These are phyloP conservation scores for Candida ipomoeae DNA, from an alignment of 805 yeast genomes.

Conservation along the genomic window DNA sequence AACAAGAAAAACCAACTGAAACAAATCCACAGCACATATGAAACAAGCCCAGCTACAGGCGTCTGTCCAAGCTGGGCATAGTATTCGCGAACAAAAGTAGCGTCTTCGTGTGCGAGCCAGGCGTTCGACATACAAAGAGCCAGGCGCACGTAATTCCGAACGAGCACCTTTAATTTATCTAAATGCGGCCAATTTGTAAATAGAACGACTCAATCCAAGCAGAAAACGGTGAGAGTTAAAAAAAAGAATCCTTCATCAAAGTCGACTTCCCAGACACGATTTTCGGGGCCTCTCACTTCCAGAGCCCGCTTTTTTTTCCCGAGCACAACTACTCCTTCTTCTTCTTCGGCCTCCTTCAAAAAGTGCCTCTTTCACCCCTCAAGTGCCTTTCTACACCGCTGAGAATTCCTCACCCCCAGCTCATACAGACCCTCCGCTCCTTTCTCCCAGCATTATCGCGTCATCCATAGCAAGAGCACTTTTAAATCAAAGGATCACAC, in stretches of 20 bases:
- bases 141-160: slow-evolving; percentile 1
- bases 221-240: slow-evolving; percentile 1
- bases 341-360: background rate
- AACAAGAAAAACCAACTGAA: no score
- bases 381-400: no score
- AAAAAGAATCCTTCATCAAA: background rate
- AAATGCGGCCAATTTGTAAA: slow-evolving; percentile 2
- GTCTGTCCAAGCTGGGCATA: background rate
- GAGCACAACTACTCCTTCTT: background rate
- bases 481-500: background rate
- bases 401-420: background rate
- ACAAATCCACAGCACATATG: background rate
- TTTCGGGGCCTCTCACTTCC: background rate
- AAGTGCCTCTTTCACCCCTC: background rate
- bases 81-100: background rate
- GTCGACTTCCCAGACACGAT: background rate
- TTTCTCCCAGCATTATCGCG: background rate
- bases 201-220: slow-evolving; percentile 1
- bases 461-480: background rate
- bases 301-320: background rate
- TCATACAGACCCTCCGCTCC: background rate
- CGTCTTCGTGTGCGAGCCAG: background rate
- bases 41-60: background rate
- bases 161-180: slow-evolving; percentile 3
- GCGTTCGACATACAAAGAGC: background rate